Conservation (phyloP, 1,284 basidiomycete species). For the Ganoderma leucocontextum region DNA sequence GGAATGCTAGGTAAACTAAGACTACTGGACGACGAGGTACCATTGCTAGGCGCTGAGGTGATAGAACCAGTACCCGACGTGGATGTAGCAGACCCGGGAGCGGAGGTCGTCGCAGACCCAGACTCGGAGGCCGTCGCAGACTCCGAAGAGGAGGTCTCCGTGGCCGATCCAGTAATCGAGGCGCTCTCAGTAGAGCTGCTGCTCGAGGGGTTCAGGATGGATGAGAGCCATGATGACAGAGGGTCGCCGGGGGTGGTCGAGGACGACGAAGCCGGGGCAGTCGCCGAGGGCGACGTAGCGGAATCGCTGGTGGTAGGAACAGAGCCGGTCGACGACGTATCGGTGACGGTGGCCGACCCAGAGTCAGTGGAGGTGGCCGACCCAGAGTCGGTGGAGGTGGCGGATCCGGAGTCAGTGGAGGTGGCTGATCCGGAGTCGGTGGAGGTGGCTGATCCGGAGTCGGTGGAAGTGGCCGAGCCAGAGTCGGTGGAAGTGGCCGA, state of each 20-base stretch:
- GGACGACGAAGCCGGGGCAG: conserved; percentile 7
- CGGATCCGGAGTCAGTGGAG: conserved; percentile 8
- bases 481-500: conserved; percentile 6
- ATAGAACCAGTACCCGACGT: background rate
- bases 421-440: conserved; percentile 11
- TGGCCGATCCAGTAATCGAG: background rate
- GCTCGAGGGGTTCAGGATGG: conserved; percentile 4
- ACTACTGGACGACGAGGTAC: conserved; percentile 3
- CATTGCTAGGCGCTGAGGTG: background rate
- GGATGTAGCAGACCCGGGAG: background rate
- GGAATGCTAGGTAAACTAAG: background rate
- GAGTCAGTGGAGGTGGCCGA: conserved; percentile 11
- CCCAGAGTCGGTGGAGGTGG: conserved; percentile 3
- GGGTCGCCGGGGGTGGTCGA: conserved; percentile 1
- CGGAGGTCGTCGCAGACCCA: background rate
- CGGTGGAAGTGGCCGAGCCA: conserved; percentile 1
- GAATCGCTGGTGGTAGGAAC: background rate
- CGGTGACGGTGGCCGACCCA: conserved; percentile 9
- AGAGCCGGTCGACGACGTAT: background rate
- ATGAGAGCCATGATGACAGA: conserved; percentile 8
- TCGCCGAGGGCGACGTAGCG: background rate
- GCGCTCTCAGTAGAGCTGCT: background rate
- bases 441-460: conserved; percentile 1
- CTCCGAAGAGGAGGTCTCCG: background rate
- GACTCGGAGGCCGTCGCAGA: background rate